phyloP scores from a whole-genome alignment of 176 grass and related monocot genomes.

The Avena eriantha region DNA sequence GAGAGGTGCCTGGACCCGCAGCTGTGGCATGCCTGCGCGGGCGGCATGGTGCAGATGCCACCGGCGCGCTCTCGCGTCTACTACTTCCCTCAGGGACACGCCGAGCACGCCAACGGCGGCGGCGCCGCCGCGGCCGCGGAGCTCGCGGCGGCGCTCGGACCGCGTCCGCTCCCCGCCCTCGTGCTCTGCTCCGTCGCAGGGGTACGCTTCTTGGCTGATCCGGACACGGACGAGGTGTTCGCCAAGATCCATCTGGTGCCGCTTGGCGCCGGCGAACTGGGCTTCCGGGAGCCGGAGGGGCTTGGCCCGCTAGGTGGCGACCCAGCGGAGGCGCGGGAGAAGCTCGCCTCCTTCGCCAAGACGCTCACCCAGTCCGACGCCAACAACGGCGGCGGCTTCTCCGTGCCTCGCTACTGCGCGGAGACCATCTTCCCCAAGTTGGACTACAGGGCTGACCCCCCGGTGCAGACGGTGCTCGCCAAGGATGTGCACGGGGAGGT shows the following conservation, averaged over 20 bases:
- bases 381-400: conserved; percentile 80
- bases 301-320: conserved; percentile 2
- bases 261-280: conserved; percentile 37
- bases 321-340: conserved; percentile 22
- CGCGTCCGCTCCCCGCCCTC: conserved; percentile 51
- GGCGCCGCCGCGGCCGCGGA: conserved; percentile 21
- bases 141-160: conserved; percentile 26
- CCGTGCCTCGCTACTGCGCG: conserved; percentile 74
- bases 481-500: conserved; percentile 67
- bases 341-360: conserved; percentile 57
- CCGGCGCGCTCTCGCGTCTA: conserved; percentile 58
- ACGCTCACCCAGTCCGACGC: conserved; percentile 71
- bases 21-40: conserved; percentile 92
- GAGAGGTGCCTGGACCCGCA: conserved; percentile 79
- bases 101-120: conserved; percentile 68
- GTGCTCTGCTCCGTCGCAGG: conserved; percentile 63
- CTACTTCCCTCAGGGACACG: conserved; percentile 98
- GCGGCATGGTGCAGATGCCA: conserved; percentile 88
- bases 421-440: conserved; percentile 76
- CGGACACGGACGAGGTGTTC: conserved; percentile 74
- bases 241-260: conserved; percentile 72
- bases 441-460: conserved; percentile 58
- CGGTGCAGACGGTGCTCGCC: conserved; percentile 62
- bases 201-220: conserved; percentile 77
- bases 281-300: conserved; percentile 37